Base-by-base conservation (phyloP, 192 early-diverging fungal genomes). In the Mortierella hygrophila region DNA sequence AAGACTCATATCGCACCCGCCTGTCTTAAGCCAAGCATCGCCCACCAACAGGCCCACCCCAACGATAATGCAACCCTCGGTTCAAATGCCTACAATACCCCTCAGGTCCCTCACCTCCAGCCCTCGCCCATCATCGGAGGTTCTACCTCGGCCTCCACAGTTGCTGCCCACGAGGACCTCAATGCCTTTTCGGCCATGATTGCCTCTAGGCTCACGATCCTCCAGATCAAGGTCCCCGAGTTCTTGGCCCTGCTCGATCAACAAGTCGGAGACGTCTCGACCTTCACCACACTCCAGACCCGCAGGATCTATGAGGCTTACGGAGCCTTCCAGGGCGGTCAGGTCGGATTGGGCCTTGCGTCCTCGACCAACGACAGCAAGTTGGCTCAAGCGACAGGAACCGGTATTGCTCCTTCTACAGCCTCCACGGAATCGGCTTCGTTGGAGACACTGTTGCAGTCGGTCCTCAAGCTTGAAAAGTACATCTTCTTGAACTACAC, bases 401-500 rank as follows among this genome's bases (percentile, higher is more conserved):
- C 15, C 81, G 89, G 10, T 46, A 82, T 13, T 35, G 82, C 71
- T 89, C 83, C 74, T 79, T 82, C 65, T 80, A 11, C 55, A 8
- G 5, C 55, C 78, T 23, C 38, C 60, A 54, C 23, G 35, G 11
- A 78, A 9, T 21, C 70, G 29, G 90, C 32, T 40, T 72, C 49
- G 49, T 55, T 78, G n/a, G 75, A 82, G 60, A 84, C 90, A 41
- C 83, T 94, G 11, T 83, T 96, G 74, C 88, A 93, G 75, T 90
- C 89, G 37, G 90, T 96, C 49, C 88, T 97, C 57, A 92, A 90
- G 76, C 90, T 97, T 26, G 96, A 97, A 89, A 89, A 91, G 65
- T 97, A 94, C 87, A 95, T 95, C 63, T 96, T 97, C 73, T 89
- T 97, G 47, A 97, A 96, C 90, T 96, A 95, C 69, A 97, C 96